A percentile compares a stretch with the other conserved stretches of the same genome.
Conservation (phyloP, 1,139 yeast genomes). For the Candida sanyaensis region DNA sequence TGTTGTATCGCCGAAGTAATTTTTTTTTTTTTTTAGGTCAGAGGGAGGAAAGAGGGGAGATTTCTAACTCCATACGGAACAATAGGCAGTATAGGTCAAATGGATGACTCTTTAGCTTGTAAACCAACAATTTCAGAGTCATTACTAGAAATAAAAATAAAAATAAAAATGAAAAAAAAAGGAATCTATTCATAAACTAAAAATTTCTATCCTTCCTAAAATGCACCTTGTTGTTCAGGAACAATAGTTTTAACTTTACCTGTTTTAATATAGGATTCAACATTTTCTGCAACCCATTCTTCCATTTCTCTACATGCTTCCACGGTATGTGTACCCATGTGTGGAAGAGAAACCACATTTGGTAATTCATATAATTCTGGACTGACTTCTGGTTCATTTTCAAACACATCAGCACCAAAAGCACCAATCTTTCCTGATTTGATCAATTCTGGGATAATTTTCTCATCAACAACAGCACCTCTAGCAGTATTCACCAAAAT, state of each 20-base stretch:
- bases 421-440: conserved; percentile 70
- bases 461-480: conserved; percentile 74
- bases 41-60: no score
- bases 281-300: conserved; percentile 52
- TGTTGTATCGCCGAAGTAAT: no score
- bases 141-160: no score
- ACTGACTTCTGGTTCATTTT: conserved; percentile 74
- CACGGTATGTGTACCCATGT: conserved; percentile 76
- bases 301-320: conserved; percentile 63
- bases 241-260: conserved; percentile 69
- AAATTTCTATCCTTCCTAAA: not conserved
- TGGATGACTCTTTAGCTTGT: no score
- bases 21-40: no score
- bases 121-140: no score
- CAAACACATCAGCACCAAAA: conserved; percentile 84
- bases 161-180: no score
- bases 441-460: conserved; percentile 59
- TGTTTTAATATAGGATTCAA: conserved; percentile 42
- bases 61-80: no score
- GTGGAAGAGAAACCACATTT: conserved; percentile 70
- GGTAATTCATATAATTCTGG: conserved; percentile 55
- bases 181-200: no score
- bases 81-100: no score
- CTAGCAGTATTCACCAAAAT: conserved; percentile 70
- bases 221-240: conserved; percentile 53